Base-by-base conservation (phyloP, 306 rosid genomes). In the Vicia faba region DNA sequence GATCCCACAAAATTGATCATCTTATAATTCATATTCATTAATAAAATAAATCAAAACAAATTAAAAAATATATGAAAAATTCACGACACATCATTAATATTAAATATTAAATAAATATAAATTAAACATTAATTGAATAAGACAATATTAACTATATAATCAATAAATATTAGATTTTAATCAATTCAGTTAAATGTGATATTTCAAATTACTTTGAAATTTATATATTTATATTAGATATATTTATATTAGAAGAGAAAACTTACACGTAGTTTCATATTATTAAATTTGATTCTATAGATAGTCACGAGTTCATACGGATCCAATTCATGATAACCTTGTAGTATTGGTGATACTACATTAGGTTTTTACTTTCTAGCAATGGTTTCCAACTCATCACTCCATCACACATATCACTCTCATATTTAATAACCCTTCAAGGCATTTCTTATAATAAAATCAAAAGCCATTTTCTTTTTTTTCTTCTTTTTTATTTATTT, bases 311-410 rank as follows among this genome's bases (percentile, higher is more conserved):
- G 7, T 66, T 46, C 49, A 48, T 48, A 28, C 50, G 38, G 23
- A 35, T 36, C 38, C 8, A 70, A 70, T 56, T 72, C 40, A 60
- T 71, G 70, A 29, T 9, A 50, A 1, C 20, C 58, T 46, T 15
- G 48, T n/a, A 50, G 15, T 59, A 10, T 60, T 33, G 57, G 57
- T 64, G 50, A 15, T 40, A 28, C 38, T 57, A 48, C 45, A 39
- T 49, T 51, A 38, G 49, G 57, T 38, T 40, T 74, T 19, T 7
- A 51, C 38, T 33, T 33, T 33, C 38, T 18, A 31, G 5, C 38
- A 66, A 51, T 44, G 54, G 28, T 76, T 57, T 70, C 73, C 63
- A 51, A 56, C 3, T 4, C 53, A 33, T 50, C 38, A 35, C 44
- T 63, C 19, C 64, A 67, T 33, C 55, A 16, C 41, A 59, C 3